A percentile compares a stretch with the other conserved stretches of the same genome.
Evolutionary conservation across 192 early-diverging fungal genomes (phyloP).

Genomic region (Chytriomyces sp.): DNA sequence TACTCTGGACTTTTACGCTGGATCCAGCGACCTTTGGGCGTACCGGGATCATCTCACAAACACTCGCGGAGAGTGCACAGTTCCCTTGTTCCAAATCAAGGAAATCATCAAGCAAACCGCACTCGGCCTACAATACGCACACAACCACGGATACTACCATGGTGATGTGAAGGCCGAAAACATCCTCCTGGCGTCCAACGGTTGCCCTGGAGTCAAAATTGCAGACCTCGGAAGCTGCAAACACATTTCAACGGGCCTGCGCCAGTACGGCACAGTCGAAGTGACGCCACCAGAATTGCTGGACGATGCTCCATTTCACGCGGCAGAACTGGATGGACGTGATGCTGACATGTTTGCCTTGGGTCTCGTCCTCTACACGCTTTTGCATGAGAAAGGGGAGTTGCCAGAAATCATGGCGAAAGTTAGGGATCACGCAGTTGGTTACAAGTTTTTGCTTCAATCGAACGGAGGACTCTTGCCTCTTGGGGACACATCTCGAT

Average conservation of each 20-base stretch:
- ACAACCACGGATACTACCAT: constrained; percentile 53
- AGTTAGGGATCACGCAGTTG: neutral
- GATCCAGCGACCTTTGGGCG: constrained; percentile 27
- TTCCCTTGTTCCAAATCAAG: constrained; percentile 21
- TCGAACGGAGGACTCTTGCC: constrained; percentile 2
- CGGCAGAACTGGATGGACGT: constrained; percentile 6
- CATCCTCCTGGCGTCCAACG: constrained; percentile 40
- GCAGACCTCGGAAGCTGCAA: constrained; percentile 31
- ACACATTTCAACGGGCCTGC: constrained; percentile 1
- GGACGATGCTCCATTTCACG: neutral
- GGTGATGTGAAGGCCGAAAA: constrained; percentile 69
- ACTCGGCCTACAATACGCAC: constrained; percentile 48
- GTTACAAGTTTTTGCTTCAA: neutral
- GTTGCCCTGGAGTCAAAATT: neutral
- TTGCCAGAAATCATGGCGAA: neutral
- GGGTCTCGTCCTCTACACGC: constrained; percentile 19
- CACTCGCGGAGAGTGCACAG: neutral
- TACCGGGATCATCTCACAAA: neutral
- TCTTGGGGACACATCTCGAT: neutral
- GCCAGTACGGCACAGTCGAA: constrained; percentile 12
- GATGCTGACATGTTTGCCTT: constrained; percentile 35
- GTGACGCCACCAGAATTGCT: constrained; percentile 27
- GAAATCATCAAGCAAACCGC: constrained; percentile 55
- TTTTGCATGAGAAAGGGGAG: constrained; percentile 17
- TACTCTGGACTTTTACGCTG: constrained; percentile 5